Percentiles rank a stretch among this genome's conserved stretches.
Evolutionary conservation across 306 rosid species (phyloP).

Genomic region (Fragaria iinumae): DNA sequence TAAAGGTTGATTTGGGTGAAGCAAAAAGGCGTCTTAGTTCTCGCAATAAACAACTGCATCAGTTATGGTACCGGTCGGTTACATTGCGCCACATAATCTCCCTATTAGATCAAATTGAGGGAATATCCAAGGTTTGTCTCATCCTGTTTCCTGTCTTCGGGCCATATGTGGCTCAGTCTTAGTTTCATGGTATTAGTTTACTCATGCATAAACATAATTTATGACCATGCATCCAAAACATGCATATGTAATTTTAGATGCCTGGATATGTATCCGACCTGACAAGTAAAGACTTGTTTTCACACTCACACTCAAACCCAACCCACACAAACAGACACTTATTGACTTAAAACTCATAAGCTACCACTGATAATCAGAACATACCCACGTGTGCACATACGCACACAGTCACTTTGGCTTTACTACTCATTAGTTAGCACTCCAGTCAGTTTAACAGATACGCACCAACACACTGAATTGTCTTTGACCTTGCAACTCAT

Average conservation of each 20-base stretch:
- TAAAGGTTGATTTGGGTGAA: conserved; percentile 90
- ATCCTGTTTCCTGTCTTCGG: conserved; percentile 16
- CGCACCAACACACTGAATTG: neutral
- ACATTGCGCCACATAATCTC: conserved; percentile 95
- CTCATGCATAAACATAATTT: neutral
- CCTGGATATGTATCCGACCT: neutral
- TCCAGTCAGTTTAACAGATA: neutral
- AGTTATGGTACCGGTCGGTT: conserved; percentile 98
- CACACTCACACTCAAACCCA: neutral
- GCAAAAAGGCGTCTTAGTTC: conserved; percentile 84
- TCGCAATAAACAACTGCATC: conserved; percentile 96
- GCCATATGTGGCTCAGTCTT: conserved; percentile 16
- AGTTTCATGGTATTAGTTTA: conserved; percentile 16
- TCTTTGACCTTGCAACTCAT: neutral
- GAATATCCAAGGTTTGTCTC: conserved; percentile 80
- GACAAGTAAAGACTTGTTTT: neutral
- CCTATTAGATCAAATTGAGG: conserved; percentile 97
- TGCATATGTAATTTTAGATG: neutral
- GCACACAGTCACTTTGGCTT: neutral
- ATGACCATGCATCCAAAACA: neutral
- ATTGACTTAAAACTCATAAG: neutral
- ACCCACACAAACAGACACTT: neutral
- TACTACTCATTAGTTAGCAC: neutral
- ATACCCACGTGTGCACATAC: neutral
- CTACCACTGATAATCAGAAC: neutral